A percentile compares a stretch with the other conserved stretches of the same genome.
These are phyloP conservation scores for Entophlyctis helioformis DNA, from an alignment of 192 early-diverging fungal species.

Conservation along the genomic window DNA sequence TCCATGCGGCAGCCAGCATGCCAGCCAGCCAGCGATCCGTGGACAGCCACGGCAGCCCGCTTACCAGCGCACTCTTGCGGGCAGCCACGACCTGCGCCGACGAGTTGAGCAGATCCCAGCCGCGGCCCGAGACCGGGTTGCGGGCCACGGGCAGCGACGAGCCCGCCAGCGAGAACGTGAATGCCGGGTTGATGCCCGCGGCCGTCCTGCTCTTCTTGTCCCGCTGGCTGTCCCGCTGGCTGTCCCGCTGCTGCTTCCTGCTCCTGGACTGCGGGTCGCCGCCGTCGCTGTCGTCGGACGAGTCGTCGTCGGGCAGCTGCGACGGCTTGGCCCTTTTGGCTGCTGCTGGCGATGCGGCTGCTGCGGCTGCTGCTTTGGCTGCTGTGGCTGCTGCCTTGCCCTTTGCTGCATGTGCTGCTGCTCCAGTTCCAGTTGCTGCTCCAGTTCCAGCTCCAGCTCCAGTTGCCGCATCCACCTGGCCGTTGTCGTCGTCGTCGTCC, in stretches of 20 bases:
- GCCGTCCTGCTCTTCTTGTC: conserved; percentile 21
- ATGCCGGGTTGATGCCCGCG: conserved; percentile 55
- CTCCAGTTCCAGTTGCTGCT: background rate
- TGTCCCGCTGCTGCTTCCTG: background rate
- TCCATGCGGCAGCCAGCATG: no score
- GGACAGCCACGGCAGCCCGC: no score
- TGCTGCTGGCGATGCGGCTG: background rate
- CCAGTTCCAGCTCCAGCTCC: no score
- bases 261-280: background rate
- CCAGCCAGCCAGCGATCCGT: no score
- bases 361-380: background rate
- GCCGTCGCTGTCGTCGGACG: background rate
- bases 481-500: conserved; percentile 19
- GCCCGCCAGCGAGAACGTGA: conserved; percentile 67
- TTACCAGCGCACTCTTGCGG: no score
- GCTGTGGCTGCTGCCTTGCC: background rate
- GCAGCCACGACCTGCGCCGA: no score
- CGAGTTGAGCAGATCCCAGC: no score
- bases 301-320: background rate
- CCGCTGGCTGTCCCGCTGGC: conserved; percentile 4
- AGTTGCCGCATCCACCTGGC: background rate
- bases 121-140: no score
- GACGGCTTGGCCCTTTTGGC: background rate
- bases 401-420: background rate
- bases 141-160: no score